Evolutionary conservation across 805 yeast species (phyloP).

Genomic region (Wickerhamia fluorescens): DNA sequence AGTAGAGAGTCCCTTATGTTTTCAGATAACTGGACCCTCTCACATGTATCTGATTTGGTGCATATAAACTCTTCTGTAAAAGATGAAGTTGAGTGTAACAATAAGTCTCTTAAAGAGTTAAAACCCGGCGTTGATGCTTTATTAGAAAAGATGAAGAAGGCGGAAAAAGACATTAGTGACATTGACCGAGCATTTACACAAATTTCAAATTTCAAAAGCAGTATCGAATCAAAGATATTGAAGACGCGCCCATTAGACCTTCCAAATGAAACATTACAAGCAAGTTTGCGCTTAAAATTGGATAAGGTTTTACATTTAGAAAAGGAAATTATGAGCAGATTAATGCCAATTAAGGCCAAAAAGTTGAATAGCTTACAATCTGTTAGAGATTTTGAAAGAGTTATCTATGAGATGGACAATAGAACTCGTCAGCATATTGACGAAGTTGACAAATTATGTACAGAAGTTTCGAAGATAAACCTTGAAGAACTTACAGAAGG

Average conservation of each 20-base stretch:
- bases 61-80: too few relatives aligned
- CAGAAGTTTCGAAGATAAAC: too few relatives aligned
- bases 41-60: slow-evolving; percentile 9
- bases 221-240: slow-evolving; percentile 6
- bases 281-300: slow-evolving; percentile 20
- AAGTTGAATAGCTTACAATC: slow-evolving; percentile 11
- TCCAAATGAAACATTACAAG: slow-evolving; percentile 18
- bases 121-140: slow-evolving; percentile 1
- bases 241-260: slow-evolving; percentile 25
- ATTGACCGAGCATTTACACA: slow-evolving; percentile 23
- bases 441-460: slow-evolving; percentile 10
- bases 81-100: too few relatives aligned
- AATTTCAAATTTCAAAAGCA: slow-evolving; percentile 12
- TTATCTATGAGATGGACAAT: slow-evolving; percentile 21
- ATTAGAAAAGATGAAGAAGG: slow-evolving; percentile 2
- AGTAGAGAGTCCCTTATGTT: too few relatives aligned
- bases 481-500: too few relatives aligned
- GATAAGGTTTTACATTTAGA: slow-evolving; percentile 15
- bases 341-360: slow-evolving; percentile 29
- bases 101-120: slow-evolving; percentile 1
- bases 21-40: slow-evolving; percentile 11
- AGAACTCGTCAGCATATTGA: slow-evolving; percentile 10
- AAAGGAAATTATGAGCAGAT: slow-evolving; percentile 14
- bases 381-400: slow-evolving; percentile 19
- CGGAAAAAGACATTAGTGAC: slow-evolving; percentile 8